Base-by-base conservation (phyloP, 306 rosid genomes). In the Vachellia collinsii region DNA sequence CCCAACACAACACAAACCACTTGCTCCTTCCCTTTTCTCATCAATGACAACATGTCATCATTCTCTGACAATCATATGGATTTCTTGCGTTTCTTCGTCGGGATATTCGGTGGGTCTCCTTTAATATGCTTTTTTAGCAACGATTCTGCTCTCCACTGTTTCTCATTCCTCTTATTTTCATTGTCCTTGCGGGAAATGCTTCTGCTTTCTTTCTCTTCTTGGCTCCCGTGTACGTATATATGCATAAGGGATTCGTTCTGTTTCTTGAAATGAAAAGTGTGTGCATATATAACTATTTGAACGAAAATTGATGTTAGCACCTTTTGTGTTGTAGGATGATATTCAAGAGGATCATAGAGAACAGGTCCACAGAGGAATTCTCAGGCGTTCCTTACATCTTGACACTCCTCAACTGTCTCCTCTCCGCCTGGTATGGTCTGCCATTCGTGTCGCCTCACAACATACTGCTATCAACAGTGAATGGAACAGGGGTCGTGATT, bases 201-300 rank as follows among this genome's bases (percentile, higher is more conserved):
- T 76, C 85, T 67, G 92, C 92, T 78, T 80, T 91, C 72, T 87
- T 91, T 80, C 92, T 91, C 84, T 91, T 85, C 91, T 81, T 91
- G 75, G 22, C 92, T 3, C 92, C 92, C 43, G 16, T 59, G 65
- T 59, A 42, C 42, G 94, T 85, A 50, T 4, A 50, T 29, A 88
- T 7, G 85, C 14, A 38, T 17, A 12, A 16, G 34, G 34, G 34
- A 5, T 22, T 42, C 12, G 17, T 2, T 59, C 53, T 29, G 34
- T 29, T 29, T 29, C 34, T 29, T 29, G 34, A 29, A 29, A 29
- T 29, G 34, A 29, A 29, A 29, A 29, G 34, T 29, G 34, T 29
- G 34, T 2, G 34, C 2, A 2, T 29, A 2, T 29, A 2, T 29
- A 0, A 56, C 68, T 29, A 9, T 62, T 29, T 25, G 4, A 41